phyloP scores from a whole-genome alignment of 2,329 filamentous ascomycete species.

The Sporothrix globosa region DNA sequence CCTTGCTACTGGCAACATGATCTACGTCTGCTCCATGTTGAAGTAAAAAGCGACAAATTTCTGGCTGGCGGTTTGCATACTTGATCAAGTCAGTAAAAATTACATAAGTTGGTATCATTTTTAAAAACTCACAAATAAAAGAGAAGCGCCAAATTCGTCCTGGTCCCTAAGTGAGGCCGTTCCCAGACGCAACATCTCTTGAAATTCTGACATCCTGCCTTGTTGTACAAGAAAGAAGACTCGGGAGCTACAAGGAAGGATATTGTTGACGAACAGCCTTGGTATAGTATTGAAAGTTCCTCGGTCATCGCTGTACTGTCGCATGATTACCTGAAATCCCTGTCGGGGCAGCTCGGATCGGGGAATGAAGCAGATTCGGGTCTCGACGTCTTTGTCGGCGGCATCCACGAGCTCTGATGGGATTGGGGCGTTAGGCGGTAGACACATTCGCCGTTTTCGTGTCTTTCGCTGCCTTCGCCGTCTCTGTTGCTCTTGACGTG shows the following conservation, averaged over 20 bases:
- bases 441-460: not conserved
- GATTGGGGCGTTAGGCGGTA: not conserved
- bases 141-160: slow-evolving; percentile 2
- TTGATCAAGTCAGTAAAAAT: not conserved
- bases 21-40: slow-evolving; percentile 13
- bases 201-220: not conserved
- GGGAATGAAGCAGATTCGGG: not conserved
- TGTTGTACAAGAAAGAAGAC: not conserved
- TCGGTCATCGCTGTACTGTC: not conserved
- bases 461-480: not conserved
- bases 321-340: slow-evolving; percentile 8
- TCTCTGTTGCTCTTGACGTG: not conserved
- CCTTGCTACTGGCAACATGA: not conserved
- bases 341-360: not conserved
- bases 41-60: slow-evolving; percentile 8
- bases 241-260: not conserved
- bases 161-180: not conserved
- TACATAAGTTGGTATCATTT: not conserved
- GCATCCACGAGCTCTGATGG: not conserved
- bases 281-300: slow-evolving; percentile 12
- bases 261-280: not conserved
- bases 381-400: not conserved
- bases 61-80: not conserved
- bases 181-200: not conserved
- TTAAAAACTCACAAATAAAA: not conserved